phyloP scores from a whole-genome alignment of 1,284 basidiomycete genomes.

The Heterobasidion annosum region DNA sequence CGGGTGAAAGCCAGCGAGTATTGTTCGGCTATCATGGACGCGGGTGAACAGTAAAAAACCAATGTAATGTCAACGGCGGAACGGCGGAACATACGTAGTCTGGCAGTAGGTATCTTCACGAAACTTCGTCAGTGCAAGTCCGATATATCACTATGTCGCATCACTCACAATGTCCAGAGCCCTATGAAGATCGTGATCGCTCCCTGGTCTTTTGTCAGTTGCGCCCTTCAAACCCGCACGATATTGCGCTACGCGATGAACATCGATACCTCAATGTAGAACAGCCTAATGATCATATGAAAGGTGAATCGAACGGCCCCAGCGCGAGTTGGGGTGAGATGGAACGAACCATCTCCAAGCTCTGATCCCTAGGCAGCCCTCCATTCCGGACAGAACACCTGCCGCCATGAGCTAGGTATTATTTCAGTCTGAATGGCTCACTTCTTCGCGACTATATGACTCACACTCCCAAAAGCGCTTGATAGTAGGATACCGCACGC shows the following conservation, averaged over 20 bases:
- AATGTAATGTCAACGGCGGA: background rate
- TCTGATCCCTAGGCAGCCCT: constrained; percentile 54
- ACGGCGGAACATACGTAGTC: constrained; percentile 15
- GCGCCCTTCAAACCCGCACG: background rate
- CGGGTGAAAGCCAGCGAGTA: constrained; percentile 52
- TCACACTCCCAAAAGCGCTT: constrained; percentile 67
- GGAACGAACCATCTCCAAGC: constrained; percentile 59
- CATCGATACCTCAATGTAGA: constrained; percentile 45
- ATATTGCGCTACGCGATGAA: background rate
- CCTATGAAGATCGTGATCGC: constrained; percentile 48
- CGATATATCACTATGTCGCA: too few relatives aligned
- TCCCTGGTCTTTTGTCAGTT: constrained; percentile 26
- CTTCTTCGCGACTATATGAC: constrained; percentile 12
- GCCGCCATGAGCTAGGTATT: constrained; percentile 51
- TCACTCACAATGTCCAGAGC: constrained; percentile 41
- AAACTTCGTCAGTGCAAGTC: background rate
- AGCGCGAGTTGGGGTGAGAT: background rate
- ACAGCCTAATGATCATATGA: constrained; percentile 30
- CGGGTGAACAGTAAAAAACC: too few relatives aligned
- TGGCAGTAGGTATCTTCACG: constrained; percentile 13
- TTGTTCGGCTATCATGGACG: constrained; percentile 42
- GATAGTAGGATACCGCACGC: constrained; percentile 64
- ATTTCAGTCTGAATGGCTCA: background rate
- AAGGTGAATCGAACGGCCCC: background rate
- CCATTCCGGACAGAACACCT: constrained; percentile 62